Base-by-base conservation (phyloP, 176 grass and related monocot species). In the Carex pumila region DNA sequence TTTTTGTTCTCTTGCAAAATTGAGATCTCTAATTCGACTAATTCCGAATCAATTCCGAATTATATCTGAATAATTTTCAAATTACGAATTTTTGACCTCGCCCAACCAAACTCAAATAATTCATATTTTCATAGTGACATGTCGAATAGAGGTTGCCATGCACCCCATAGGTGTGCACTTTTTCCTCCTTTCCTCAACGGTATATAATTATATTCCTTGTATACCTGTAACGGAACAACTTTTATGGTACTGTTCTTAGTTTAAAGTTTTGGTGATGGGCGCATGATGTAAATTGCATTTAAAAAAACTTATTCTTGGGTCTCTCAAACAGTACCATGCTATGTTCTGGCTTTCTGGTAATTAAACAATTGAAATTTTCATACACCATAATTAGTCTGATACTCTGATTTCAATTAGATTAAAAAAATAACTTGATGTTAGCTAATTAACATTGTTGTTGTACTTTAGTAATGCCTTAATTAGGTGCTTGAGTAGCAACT, bases 251-350 rank as follows among this genome's bases (percentile, higher is more conserved):
- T 62, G 57, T 65, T 62, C 59, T 43, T 81, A 53, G 61, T 61
- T 61, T 25, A 81, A 47, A 39, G 21, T 25, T 60, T 47, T 47
- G 61, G 31, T 81, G 79, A 81, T 81, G 79, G 79, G 34, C 79
- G 12, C 79, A 81, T 81, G 57, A 81, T 81, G 60, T 61, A 36
- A 80, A 61, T 80, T 80, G 29, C 6, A 81, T 81, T 64, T 64
- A 62, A 81, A 2, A 43, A 81, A 81, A 81, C 19, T 47, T 3
- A 39, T 15, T 65, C 57, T 81, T 81, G 79, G 79, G 79, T 60
- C 29, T 63, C 37, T 65, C 79, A 61, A 45, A 81, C 79, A 81
- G 58, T 81, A 63, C 60, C 79, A 81, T 65, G 79, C 79, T 64
- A 64, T 63, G 54, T 81, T 61, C 77, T 80, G 17, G 15, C 18